These are phyloP conservation scores for Penicillium palitans DNA, from an alignment of 2,329 filamentous ascomycete species.

Conservation along the genomic window DNA sequence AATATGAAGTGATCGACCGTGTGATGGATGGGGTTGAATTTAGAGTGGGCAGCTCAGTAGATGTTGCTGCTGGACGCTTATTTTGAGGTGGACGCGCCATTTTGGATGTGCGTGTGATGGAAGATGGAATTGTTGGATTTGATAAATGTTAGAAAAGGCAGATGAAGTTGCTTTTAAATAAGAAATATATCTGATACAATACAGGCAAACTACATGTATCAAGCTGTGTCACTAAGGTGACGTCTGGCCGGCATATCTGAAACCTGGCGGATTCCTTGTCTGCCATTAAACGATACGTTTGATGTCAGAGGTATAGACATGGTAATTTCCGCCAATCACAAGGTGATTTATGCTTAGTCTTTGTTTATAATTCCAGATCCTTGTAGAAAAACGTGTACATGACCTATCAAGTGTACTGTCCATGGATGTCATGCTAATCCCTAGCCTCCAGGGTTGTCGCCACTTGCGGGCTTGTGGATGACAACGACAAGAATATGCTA, in stretches of 20 bases:
- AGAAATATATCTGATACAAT: background rate
- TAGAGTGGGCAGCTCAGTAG: slow-evolving; percentile 1
- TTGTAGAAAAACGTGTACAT: background rate
- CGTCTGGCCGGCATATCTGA: background rate
- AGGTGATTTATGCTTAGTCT: background rate
- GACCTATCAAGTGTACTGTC: background rate
- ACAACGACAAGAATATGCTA: background rate
- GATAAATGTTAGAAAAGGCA: background rate
- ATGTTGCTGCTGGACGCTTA: background rate
- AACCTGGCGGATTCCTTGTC: slow-evolving; percentile 9
- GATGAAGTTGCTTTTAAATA: background rate
- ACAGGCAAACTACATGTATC: background rate
- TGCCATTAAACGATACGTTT: background rate
- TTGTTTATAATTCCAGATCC: background rate
- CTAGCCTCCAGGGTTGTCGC: background rate
- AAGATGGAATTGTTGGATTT: background rate
- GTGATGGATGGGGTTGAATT: background rate
- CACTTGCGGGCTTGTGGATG: background rate
- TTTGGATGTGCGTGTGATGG: background rate
- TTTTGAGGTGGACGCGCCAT: background rate
- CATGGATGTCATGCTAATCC: background rate
- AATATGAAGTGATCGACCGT: background rate
- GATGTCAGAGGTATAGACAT: background rate
- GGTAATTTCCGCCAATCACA: background rate
- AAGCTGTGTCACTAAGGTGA: background rate